A percentile compares a stretch with the other conserved stretches of the same genome.
phyloP scores from a whole-genome alignment of 2,329 filamentous ascomycete species.

The Xylariomycetidae sp. region DNA sequence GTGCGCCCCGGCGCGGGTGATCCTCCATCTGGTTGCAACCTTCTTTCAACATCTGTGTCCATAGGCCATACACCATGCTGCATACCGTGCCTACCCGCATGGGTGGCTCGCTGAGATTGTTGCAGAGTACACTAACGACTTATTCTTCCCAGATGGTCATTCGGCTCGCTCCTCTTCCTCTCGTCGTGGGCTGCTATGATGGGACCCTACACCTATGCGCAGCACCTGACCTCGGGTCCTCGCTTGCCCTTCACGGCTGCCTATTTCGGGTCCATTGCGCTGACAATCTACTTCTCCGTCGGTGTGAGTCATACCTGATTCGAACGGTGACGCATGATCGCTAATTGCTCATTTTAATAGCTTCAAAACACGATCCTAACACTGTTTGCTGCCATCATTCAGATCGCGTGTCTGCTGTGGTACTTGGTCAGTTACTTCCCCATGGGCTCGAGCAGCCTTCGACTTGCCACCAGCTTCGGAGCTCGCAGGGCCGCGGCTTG shows the following conservation, averaged over 20 bases:
- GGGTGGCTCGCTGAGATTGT: not conserved
- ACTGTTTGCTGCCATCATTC: conserved; percentile 73
- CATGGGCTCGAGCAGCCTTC: conserved; percentile 85
- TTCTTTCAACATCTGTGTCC: conserved; percentile 18
- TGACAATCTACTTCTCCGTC: conserved; percentile 88
- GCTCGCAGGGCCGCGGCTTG: conserved; percentile 78
- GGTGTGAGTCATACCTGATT: conserved; percentile 62
- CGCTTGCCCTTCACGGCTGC: conserved; percentile 87
- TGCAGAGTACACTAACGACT: conserved; percentile 23
- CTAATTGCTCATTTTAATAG: conserved; percentile 38
- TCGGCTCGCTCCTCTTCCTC: conserved; percentile 86
- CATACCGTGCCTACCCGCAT: conserved; percentile 1
- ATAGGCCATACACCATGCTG: no score
- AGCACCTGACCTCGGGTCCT: conserved; percentile 77
- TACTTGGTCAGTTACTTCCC: conserved; percentile 97
- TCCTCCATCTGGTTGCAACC: conserved; percentile 14
- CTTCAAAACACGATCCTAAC: conserved; percentile 81
- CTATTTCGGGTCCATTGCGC: conserved; percentile 86
- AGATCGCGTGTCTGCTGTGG: conserved; percentile 80
- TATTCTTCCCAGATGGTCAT: conserved; percentile 68
- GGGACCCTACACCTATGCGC: conserved; percentile 77
- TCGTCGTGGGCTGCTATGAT: conserved; percentile 91
- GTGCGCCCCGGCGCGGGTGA: conserved; percentile 19
- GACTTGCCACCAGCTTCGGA: conserved; percentile 81
- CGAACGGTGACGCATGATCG: not conserved